Conservation (phyloP, 2,329 filamentous ascomycete species). For the Cordyceps javanica region DNA sequence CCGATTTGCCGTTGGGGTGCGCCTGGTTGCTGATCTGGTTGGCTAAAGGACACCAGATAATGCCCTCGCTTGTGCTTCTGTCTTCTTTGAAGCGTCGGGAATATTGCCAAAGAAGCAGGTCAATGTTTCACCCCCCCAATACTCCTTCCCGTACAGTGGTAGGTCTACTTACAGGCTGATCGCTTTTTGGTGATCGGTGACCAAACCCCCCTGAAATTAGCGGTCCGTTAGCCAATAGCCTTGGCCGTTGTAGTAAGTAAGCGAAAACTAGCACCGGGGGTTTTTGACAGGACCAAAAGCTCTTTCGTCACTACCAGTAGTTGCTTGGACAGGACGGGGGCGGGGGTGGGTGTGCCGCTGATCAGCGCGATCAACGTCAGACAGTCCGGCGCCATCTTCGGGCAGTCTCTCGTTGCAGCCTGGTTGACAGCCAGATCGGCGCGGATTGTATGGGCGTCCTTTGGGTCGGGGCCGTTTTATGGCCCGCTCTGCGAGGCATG, state of each 20-base stretch:
- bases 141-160: background rate
- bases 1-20: background rate
- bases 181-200: background rate
- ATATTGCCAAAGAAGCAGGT: background rate
- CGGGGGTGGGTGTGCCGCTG: too few relatives aligned
- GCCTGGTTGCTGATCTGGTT: background rate
- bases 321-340: background rate
- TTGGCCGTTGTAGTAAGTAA: background rate
- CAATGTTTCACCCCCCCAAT: background rate
- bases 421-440: too few relatives aligned
- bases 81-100: background rate
- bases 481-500: background rate
- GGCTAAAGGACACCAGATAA: background rate
- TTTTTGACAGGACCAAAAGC: background rate
- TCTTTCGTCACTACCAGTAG: background rate
- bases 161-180: background rate
- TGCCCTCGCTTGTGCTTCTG: background rate
- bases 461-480: background rate
- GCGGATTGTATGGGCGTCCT: too few relatives aligned
- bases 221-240: background rate
- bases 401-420: too few relatives aligned
- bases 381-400: too few relatives aligned
- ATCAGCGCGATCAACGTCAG: too few relatives aligned
- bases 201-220: background rate
- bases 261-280: background rate